phyloP scores from a whole-genome alignment of 2,329 filamentous ascomycete genomes.

The Cladobotryum protrusum region DNA sequence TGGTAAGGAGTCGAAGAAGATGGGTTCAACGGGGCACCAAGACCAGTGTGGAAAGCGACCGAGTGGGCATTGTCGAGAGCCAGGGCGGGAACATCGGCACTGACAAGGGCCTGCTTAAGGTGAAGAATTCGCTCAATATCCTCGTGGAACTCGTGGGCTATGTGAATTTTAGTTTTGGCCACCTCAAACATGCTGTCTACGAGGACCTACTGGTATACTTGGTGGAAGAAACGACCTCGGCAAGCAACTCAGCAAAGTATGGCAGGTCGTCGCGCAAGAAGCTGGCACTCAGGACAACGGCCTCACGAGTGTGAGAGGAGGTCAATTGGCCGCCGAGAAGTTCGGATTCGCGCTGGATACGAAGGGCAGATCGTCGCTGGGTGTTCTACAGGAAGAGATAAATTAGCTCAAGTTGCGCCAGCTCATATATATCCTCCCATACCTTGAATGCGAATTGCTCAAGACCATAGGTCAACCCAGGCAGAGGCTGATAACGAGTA shows the following conservation, averaged over 20 bases:
- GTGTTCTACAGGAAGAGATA: slow-evolving; percentile 59
- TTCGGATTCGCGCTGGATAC: slow-evolving; percentile 92
- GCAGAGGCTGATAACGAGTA: slow-evolving; percentile 83
- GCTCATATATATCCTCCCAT: slow-evolving; percentile 11
- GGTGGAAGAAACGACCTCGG: slow-evolving; percentile 82
- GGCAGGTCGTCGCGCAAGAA: slow-evolving; percentile 94
- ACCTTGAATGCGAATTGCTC: slow-evolving; percentile 98
- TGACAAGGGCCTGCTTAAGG: slow-evolving; percentile 67
- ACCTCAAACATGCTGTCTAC: no score
- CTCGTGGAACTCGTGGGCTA: slow-evolving; percentile 87
- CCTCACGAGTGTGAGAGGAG: slow-evolving; percentile 87
- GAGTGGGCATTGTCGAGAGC: slow-evolving; percentile 82
- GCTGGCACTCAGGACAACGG: slow-evolving; percentile 84
- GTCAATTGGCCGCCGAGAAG: slow-evolving; percentile 86
- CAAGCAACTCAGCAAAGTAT: slow-evolving; percentile 94
- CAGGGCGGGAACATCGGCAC: slow-evolving; percentile 55
- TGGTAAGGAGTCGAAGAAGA: slow-evolving; percentile 63
- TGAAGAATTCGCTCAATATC: slow-evolving; percentile 74
- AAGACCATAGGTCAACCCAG: slow-evolving; percentile 82
- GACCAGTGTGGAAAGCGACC: slow-evolving; percentile 87
- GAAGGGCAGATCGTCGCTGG: slow-evolving; percentile 76
- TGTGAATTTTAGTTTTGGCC: slow-evolving; percentile 12
- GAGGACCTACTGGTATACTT: slow-evolving; percentile 64
- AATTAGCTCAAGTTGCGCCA: slow-evolving; percentile 40
- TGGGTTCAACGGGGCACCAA: slow-evolving; percentile 73